A percentile compares a stretch with the other conserved stretches of the same genome.
phyloP scores from a whole-genome alignment of 257 asterid genomes.

The Scutellaria galericulata region DNA sequence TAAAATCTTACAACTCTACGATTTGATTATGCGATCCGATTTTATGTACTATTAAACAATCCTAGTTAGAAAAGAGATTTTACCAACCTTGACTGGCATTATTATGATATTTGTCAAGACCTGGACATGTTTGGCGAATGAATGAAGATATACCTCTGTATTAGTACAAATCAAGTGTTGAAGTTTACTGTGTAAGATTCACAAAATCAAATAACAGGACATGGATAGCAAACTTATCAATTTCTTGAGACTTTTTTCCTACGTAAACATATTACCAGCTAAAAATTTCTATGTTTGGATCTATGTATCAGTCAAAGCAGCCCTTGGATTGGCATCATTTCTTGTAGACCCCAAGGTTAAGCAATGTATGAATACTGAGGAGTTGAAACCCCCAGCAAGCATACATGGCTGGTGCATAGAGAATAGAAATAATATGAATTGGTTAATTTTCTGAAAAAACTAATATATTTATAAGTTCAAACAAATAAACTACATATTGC shows the following conservation, averaged over 20 bases:
- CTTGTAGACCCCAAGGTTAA: background rate
- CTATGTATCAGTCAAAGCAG: conserved; percentile 10
- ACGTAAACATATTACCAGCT: background rate
- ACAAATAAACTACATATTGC: conserved; percentile 19
- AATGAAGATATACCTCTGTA: background rate
- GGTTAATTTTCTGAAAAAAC: background rate
- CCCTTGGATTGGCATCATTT: conserved; percentile 6
- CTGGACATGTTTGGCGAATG: background rate
- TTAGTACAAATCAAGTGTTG: background rate
- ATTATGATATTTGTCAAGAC: background rate
- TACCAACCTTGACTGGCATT: too few relatives aligned
- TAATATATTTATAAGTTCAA: background rate
- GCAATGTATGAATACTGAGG: background rate
- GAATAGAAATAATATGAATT: conserved; percentile 22
- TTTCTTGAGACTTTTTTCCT: conserved; percentile 11
- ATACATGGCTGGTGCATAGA: conserved; percentile 4
- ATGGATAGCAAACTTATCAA: background rate
- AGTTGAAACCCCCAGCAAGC: conserved; percentile 22
- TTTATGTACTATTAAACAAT: too few relatives aligned
- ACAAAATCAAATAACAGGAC: conserved; percentile 25
- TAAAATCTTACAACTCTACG: too few relatives aligned
- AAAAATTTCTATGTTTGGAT: background rate
- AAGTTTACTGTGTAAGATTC: conserved; percentile 16
- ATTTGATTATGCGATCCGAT: too few relatives aligned
- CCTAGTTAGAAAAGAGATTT: too few relatives aligned